phyloP scores from a whole-genome alignment of 345 rosid species.

The Trapa bicornis region DNA sequence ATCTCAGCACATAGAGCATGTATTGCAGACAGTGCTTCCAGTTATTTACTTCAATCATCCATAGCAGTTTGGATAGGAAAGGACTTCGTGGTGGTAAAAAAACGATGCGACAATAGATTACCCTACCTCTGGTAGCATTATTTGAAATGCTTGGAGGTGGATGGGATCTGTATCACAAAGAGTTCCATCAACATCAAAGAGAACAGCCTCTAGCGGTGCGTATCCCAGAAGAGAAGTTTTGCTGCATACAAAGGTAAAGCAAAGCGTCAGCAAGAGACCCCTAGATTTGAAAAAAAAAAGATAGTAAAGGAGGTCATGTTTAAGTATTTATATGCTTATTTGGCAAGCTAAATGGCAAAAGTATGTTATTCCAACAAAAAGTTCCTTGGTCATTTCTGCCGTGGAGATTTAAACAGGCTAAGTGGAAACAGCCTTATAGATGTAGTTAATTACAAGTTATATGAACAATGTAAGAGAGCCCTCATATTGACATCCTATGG shows the following conservation, averaged over 20 bases:
- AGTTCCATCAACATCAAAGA: slow-evolving; percentile 94
- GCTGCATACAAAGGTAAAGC: slow-evolving; percentile 26
- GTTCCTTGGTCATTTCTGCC: neutral
- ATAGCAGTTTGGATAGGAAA: neutral
- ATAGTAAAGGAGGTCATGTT: neutral
- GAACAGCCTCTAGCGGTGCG: slow-evolving; percentile 66
- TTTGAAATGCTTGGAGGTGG: slow-evolving; percentile 49
- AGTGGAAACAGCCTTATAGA: neutral
- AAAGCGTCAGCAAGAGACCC: neutral
- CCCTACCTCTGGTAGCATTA: slow-evolving; percentile 66
- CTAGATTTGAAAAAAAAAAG: neutral
- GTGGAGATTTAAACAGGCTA: neutral
- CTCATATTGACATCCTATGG: neutral
- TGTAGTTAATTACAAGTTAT: neutral
- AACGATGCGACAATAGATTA: neutral
- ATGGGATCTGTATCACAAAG: slow-evolving; percentile 94
- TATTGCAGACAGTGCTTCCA: neutral
- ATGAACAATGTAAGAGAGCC: neutral
- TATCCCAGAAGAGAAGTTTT: slow-evolving; percentile 34
- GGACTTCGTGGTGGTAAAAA: neutral
- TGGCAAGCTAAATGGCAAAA: neutral
- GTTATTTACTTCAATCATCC: neutral
- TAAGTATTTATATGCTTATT: neutral
- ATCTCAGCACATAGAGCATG: neutral
- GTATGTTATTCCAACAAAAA: neutral